Evolutionary conservation across 306 rosid species (phyloP).

Genomic region (Fagus crenata): DNA sequence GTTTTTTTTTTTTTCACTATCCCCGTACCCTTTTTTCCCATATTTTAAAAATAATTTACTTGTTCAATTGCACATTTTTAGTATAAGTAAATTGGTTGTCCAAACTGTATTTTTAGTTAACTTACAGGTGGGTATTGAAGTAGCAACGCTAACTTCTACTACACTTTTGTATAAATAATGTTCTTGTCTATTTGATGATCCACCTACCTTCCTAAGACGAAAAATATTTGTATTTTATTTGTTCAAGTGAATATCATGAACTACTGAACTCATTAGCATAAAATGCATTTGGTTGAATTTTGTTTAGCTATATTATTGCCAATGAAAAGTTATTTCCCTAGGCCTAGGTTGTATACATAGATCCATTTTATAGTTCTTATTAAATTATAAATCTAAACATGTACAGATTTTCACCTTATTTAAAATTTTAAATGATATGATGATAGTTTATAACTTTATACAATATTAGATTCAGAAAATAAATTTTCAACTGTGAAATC

Average conservation of each 20-base stretch:
- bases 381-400: too few relatives aligned
- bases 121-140: background rate
- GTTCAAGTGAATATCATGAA: background rate
- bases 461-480: too few relatives aligned
- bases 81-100: background rate
- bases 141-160: background rate
- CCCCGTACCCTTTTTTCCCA: background rate
- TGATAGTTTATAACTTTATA: too few relatives aligned
- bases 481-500: too few relatives aligned
- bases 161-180: background rate
- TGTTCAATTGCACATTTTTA: background rate
- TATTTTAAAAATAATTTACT: background rate
- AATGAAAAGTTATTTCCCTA: background rate
- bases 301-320: background rate
- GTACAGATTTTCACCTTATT: too few relatives aligned
- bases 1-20: background rate
- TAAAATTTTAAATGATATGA: too few relatives aligned
- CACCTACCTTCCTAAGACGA: slow-evolving; percentile 3
- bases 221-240: background rate
- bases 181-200: background rate
- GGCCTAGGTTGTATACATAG: background rate
- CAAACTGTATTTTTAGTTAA: background rate
- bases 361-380: background rate
- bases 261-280: background rate
- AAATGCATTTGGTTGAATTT: background rate